Conservation (phyloP, 768 basidiomycete genomes). For the Xerocomus potaroensis region DNA sequence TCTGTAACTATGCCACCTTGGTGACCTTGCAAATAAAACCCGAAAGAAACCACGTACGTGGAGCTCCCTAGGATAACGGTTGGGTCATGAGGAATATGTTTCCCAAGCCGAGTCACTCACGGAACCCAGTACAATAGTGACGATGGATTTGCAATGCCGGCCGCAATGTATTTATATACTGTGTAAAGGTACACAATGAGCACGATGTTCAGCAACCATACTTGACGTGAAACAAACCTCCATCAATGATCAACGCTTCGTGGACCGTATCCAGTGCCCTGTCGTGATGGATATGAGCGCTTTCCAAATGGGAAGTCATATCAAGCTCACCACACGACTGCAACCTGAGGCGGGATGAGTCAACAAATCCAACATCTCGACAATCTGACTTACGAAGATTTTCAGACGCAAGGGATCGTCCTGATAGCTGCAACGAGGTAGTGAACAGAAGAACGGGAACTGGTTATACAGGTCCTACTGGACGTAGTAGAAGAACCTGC, state of each 20-base stretch:
- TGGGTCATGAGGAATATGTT: neutral
- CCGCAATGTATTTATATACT: neutral
- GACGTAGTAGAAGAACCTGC: constrained; percentile 2
- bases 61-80: neutral
- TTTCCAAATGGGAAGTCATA: neutral
- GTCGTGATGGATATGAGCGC: neutral
- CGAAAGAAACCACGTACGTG: neutral
- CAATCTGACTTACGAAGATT: neutral
- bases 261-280: constrained; percentile 1
- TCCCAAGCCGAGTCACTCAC: neutral
- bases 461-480: neutral
- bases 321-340: neutral
- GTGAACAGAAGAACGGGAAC: neutral
- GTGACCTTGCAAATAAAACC: too few relatives aligned
- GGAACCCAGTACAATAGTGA: neutral
- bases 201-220: neutral
- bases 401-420: neutral
- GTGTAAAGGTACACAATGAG: neutral
- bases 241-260: neutral
- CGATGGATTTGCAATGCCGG: neutral
- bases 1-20: neutral
- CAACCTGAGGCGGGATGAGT: neutral
- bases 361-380: too few relatives aligned
- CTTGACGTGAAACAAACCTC: neutral
- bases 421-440: neutral